Percentiles rank a stretch among this genome's conserved stretches.
Conservation (phyloP, 2,329 filamentous ascomycete species). For the Penicillium crustosum region DNA sequence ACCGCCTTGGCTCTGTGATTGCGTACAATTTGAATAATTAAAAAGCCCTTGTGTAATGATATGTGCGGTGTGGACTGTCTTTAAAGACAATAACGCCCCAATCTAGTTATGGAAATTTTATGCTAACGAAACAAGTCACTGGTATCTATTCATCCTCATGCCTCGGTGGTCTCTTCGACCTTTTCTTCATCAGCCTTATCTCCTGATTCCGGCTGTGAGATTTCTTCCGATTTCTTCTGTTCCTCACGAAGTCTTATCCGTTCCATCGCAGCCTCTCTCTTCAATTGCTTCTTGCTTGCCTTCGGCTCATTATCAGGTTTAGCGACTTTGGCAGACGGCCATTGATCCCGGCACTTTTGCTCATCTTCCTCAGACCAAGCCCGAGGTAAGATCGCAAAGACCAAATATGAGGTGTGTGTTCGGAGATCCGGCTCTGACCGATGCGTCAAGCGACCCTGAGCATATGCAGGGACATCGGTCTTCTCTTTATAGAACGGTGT, state of each 20-base stretch:
- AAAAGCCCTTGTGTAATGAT: neutral
- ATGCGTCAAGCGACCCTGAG: conserved; percentile 75
- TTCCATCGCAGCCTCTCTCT: conserved; percentile 51
- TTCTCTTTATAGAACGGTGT: conserved; percentile 29
- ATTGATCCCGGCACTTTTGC: conserved; percentile 61
- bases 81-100: neutral
- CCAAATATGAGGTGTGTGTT: conserved; percentile 94
- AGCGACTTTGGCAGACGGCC: conserved; percentile 60
- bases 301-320: conserved; percentile 24
- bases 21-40: neutral
- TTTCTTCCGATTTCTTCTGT: conserved; percentile 16
- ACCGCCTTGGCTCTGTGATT: neutral
- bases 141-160: conserved; percentile 1
- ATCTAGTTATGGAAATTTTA: neutral
- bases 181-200: conserved; percentile 7
- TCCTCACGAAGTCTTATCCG: conserved; percentile 13
- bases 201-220: neutral
- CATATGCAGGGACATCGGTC: conserved; percentile 56
- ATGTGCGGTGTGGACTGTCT: neutral
- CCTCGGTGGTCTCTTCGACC: neutral
- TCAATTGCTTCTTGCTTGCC: conserved; percentile 43
- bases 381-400: conserved; percentile 85
- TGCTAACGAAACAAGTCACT: conserved; percentile 4
- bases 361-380: conserved; percentile 86
- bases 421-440: conserved; percentile 85